Evolutionary conservation across 176 grass and related monocot genomes (phyloP).

Genomic region (Phoenix roebelenii): DNA sequence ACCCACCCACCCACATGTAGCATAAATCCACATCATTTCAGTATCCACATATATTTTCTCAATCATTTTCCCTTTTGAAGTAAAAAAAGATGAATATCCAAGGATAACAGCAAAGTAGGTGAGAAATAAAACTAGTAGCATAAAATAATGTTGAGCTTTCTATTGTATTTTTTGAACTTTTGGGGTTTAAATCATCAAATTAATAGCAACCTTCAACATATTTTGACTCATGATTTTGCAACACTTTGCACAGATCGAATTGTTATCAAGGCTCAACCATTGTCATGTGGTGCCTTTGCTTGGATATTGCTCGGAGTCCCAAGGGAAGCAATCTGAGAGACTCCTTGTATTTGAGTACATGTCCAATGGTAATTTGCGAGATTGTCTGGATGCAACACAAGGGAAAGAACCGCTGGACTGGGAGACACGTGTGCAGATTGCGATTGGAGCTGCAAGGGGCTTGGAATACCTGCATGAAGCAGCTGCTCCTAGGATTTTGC

Average conservation of each 20-base stretch:
- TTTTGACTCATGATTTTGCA: too few species aligned
- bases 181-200: too few species aligned
- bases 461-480: constrained; percentile 97
- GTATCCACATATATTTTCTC: too few species aligned
- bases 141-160: too few species aligned
- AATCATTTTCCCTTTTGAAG: too few species aligned
- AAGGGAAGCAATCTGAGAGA: constrained; percentile 59
- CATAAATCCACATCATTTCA: too few species aligned
- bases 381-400: constrained; percentile 65
- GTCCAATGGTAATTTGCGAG: constrained; percentile 81
- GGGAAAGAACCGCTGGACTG: constrained; percentile 68
- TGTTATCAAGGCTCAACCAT: constrained; percentile 89
- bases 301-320: constrained; percentile 85
- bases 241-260: constrained; percentile 46
- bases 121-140: too few species aligned
- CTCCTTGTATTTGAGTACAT: constrained; percentile 88
- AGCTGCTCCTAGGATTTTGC: constrained; percentile 81
- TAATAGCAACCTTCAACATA: too few species aligned
- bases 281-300: constrained; percentile 85
- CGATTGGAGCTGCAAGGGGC: constrained; percentile 68
- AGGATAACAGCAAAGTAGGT: too few species aligned
- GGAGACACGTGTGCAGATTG: constrained; percentile 64
- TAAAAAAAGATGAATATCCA: too few species aligned
- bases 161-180: too few species aligned
- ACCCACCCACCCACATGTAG: too few species aligned